Conservation (phyloP, 768 basidiomycete species). For the Mycena alexandri region DNA sequence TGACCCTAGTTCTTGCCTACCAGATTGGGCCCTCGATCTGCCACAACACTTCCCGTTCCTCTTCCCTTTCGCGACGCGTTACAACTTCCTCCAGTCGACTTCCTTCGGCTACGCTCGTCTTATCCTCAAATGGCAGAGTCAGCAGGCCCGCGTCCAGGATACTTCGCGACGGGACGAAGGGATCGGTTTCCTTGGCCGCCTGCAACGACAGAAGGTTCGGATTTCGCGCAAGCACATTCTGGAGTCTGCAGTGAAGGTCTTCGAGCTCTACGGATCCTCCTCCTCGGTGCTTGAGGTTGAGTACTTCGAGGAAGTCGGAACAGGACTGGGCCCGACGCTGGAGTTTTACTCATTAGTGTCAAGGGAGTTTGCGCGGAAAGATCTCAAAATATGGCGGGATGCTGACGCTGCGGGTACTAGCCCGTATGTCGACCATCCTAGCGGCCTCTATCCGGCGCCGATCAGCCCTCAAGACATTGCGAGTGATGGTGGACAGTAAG, state of each 20-base stretch:
- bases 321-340: conserved; percentile 95
- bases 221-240: conserved; percentile 95
- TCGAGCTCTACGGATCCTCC: conserved; percentile 95
- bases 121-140: conserved; percentile 94
- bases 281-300: conserved; percentile 96
- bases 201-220: conserved; percentile 96
- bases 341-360: conserved; percentile 99
- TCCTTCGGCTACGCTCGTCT: conserved; percentile 98
- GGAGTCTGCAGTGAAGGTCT: conserved; percentile 96
- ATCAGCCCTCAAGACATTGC: conserved; percentile 75
- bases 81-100: conserved; percentile 96
- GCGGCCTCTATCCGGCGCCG: conserved; percentile 91
- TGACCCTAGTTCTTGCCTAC: conserved; percentile 84
- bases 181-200: conserved; percentile 90
- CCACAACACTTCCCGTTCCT: conserved; percentile 98
- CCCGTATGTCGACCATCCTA: conserved; percentile 85
- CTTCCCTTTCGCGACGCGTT: conserved; percentile 98
- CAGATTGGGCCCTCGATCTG: conserved; percentile 97
- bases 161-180: conserved; percentile 89
- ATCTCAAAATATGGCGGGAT: conserved; percentile 93
- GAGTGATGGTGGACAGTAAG: conserved; percentile 83
- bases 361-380: conserved; percentile 91
- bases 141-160: conserved; percentile 84
- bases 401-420: conserved; percentile 73
- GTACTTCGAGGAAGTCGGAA: conserved; percentile 99